Base-by-base conservation (phyloP, 164 flowering plant genomes). In the Litsea cubeba region DNA sequence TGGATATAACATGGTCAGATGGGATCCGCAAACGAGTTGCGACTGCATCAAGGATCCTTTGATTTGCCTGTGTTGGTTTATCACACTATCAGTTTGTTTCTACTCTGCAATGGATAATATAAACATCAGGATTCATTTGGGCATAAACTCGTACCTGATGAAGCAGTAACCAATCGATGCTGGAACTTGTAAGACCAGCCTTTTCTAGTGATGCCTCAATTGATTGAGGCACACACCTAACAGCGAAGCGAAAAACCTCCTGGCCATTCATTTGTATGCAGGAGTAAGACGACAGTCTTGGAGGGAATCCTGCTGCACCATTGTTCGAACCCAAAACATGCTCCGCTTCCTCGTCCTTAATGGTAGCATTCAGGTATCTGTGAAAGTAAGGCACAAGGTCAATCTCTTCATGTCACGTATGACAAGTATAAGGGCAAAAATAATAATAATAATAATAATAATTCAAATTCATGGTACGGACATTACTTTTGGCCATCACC, bases 221-320 rank as follows among this genome's bases (percentile, higher is more conserved):
- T 26, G 97, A 83, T 68, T 85, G 92, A 5, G 99, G 99, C 75
- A 93, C 99, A 78, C 79, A 84, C 50, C 93, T 84, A 69, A 80
- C 88, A 58, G 97, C 98, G 73, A 95, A 93, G 20, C 97, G 95
- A 79, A 93, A 95, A 25, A 95, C 98, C 84, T 93, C 99, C 77
- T 88, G 86, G 5, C 99, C 98, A 79, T 91, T 93, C 99, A 95
- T 95, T 68, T 91, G 88, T 65, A 95, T 86, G 77, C 88, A 88
- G 2, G 98, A 90, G 81, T 84, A 90, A 12, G 93, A 81, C 20
- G 89, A 78, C 10, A 73, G 83, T 67, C 46, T 81, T 8, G 93
- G 93, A 22, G 94, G 92, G 68, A 89, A 87, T 22, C 78, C 25
- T 12, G 76, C 90, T 12, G 91, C 84, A 64, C 89, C 91, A 83